Evolutionary conservation across 176 grass and related monocot genomes (phyloP), one percentile per base, ranked within the genome.

Genomic region (Cenchrus americanus): DNA sequence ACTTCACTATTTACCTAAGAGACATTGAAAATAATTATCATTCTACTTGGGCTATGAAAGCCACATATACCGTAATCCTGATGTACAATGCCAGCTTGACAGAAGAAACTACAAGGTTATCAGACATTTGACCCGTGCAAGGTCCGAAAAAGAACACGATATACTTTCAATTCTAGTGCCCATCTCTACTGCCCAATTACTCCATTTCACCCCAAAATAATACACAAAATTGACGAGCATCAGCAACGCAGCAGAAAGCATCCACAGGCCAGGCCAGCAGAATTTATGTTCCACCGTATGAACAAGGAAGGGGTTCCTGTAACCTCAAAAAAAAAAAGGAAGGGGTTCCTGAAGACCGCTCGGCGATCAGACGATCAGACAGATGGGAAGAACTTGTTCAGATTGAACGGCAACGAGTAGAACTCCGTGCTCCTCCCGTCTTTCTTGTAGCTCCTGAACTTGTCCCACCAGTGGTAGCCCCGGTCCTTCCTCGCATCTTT

Each of bases 381-480:
- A 0, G 93, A 83, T 18, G 96, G 93, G 76, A 94, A 94, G 69
- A 92, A 99, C 53, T 87, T 99, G 63, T 99, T 90, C 58, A 99
- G 87, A 67, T 96, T 96, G 57, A 94, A 89, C 0, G 96, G 96
- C 61, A 99, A 27, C 4, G 82, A 81, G 87, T 99, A 99, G 70
- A 99, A 99, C 59, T 96, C 96, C 41, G 94, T 77, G 65, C 89
- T 99, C 67, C 96, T 90, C 0, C 83, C 44, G 27, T 99, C 96
- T 1, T 80, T 90, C 83, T 90, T 89, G 91, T 76, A 95, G 41
- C 89, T 90, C 44, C 93, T 81, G 83, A 72, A 99, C 76, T 90
- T 94, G 53, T 92, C 89, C 96, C 93, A 94, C 93, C 91, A 99
- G 22, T 96, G 91, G 47, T 89, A 87, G 17, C 96, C 96, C 19